phyloP scores from a whole-genome alignment of 192 early-diverging fungal species.

The Oehlia diaphana region DNA sequence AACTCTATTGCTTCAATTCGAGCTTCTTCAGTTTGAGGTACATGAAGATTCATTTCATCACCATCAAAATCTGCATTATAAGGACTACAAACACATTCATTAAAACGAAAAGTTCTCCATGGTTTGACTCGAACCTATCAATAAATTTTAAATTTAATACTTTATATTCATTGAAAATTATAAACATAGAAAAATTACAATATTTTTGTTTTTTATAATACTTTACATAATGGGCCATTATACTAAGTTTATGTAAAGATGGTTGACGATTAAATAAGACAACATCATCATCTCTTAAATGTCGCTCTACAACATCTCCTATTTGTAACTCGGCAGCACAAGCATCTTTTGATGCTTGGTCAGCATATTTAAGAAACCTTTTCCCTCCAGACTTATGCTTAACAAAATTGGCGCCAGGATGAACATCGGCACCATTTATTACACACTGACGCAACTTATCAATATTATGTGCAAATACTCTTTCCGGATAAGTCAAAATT shows the following conservation, averaged over 20 bases:
- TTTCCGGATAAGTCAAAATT: constrained; percentile 94
- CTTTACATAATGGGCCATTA: constrained; percentile 93
- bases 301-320: constrained; percentile 96
- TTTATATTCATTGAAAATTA: background rate
- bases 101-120: constrained; percentile 98
- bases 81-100: constrained; percentile 99
- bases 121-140: constrained; percentile 78
- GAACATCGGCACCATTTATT: constrained; percentile 82
- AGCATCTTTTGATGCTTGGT: constrained; percentile 48
- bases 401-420: constrained; percentile 93
- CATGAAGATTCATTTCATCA: constrained; percentile 99
- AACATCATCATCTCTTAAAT: constrained; percentile 90
- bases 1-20: constrained; percentile 93
- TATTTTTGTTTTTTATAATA: background rate
- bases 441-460: constrained; percentile 73
- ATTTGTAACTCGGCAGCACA: constrained; percentile 69
- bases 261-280: constrained; percentile 99
- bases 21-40: constrained; percentile 99
- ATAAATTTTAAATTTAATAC: constrained; percentile 11
- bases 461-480: constrained; percentile 89
- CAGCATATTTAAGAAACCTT: constrained; percentile 67
- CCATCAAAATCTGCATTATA: constrained; percentile 99
- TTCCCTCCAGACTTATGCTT: constrained; percentile 49
- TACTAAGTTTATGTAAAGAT: constrained; percentile 93
- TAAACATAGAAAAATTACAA: background rate